These are phyloP conservation scores for Durio zibethinus DNA, from an alignment of 345 rosid genomes.

Conservation along the genomic window DNA sequence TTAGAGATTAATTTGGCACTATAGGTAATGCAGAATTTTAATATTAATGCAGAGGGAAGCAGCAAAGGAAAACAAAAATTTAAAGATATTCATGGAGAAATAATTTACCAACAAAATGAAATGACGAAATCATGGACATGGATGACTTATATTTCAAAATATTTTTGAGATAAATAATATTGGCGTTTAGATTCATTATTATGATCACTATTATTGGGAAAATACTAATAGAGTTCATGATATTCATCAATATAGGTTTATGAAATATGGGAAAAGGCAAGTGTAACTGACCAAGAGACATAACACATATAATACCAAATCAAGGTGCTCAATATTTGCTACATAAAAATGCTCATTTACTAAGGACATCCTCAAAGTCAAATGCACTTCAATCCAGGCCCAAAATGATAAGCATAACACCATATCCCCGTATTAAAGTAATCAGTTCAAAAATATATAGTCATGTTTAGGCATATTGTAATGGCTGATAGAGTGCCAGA, in stretches of 20 bases:
- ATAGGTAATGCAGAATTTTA: neutral
- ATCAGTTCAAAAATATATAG: neutral
- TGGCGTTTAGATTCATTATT: neutral
- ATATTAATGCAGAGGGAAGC: neutral
- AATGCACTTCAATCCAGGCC: neutral
- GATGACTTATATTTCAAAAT: neutral
- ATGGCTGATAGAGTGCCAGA: neutral
- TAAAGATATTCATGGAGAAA: neutral
- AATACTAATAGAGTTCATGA: neutral
- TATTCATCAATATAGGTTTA: neutral
- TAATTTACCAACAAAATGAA: neutral
- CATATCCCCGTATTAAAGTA: neutral
- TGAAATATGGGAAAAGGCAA: neutral
- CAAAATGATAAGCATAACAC: neutral
- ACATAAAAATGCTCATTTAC: neutral
- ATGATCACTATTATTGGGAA: neutral
- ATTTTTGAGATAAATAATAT: neutral
- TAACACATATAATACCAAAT: neutral
- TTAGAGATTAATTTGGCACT: neutral
- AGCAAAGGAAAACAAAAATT: neutral
- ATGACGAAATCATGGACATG: neutral
- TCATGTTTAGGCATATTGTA: neutral
- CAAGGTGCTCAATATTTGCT: neutral
- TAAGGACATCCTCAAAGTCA: neutral
- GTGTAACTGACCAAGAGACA: neutral